A percentile compares a stretch with the other conserved stretches of the same genome.
These are phyloP conservation scores for Colletotrichum caudatum DNA, from an alignment of 2,329 filamentous ascomycete genomes.

Conservation along the genomic window DNA sequence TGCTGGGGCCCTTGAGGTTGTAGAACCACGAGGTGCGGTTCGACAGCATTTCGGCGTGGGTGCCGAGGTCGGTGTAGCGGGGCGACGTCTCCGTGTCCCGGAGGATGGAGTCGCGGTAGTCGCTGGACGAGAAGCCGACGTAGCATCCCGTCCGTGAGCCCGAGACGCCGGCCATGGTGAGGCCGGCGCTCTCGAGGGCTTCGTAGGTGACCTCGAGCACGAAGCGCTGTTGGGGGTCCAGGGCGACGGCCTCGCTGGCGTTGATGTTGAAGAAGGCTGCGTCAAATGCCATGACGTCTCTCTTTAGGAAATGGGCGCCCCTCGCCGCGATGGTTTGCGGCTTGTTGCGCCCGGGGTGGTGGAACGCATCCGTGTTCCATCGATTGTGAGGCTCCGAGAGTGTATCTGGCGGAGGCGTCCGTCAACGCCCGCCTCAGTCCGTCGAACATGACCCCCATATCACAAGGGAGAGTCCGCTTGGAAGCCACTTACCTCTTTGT, in stretches of 20 bases:
- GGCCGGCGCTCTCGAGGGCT: constrained; percentile 43
- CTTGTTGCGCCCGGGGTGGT: constrained; percentile 11
- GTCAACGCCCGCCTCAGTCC: neutral
- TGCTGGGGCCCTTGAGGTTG: constrained; percentile 59
- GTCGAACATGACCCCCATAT: no score
- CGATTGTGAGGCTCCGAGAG: constrained; percentile 12
- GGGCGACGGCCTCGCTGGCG: constrained; percentile 52
- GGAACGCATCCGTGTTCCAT: constrained; percentile 12
- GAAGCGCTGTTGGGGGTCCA: constrained; percentile 45
- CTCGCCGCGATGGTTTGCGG: constrained; percentile 6
- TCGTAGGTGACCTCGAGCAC: constrained; percentile 44
- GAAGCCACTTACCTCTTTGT: neutral
- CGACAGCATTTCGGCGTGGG: constrained; percentile 48
- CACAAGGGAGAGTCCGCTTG: neutral
- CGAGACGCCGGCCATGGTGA: constrained; percentile 20
- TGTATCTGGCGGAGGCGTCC: no score
- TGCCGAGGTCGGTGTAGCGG: constrained; percentile 55
- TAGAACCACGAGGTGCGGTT: constrained; percentile 62
- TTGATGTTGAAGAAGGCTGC: constrained; percentile 55
- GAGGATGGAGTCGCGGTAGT: constrained; percentile 47
- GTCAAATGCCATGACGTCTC: constrained; percentile 51
- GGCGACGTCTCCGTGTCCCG: constrained; percentile 41
- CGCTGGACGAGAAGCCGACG: constrained; percentile 22
- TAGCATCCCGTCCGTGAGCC: constrained; percentile 24
- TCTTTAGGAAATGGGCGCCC: constrained; percentile 46